Conservation (phyloP, 1,139 yeast genomes). For the Nakaseomyces glabratus region DNA sequence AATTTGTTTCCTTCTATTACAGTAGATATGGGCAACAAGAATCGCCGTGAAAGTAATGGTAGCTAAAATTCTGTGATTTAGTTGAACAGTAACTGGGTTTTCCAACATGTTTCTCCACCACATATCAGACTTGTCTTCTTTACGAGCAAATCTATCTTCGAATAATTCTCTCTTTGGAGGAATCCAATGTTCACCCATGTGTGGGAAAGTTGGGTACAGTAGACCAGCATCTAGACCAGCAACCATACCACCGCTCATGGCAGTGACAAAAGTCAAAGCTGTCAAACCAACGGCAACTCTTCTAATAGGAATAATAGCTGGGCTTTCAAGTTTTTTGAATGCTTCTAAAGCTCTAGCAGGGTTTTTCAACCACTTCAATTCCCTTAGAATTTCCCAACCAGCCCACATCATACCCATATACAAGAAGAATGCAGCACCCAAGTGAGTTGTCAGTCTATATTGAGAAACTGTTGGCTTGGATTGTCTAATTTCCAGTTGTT, state of each 20-base stretch:
- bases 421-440: constrained; percentile 85
- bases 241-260: constrained; percentile 95
- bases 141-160: constrained; percentile 64
- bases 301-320: constrained; percentile 52
- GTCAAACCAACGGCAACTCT: constrained; percentile 47
- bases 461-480: constrained; percentile 95
- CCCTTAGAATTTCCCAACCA: constrained; percentile 74
- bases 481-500: constrained; percentile 66
- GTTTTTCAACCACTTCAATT: constrained; percentile 55
- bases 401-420: constrained; percentile 88
- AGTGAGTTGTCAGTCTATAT: constrained; percentile 86
- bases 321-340: constrained; percentile 47
- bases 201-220: constrained; percentile 92
- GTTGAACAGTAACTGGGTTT: constrained; percentile 93
- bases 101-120: constrained; percentile 91
- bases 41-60: constrained; percentile 68
- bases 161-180: constrained; percentile 71
- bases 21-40: constrained; percentile 56
- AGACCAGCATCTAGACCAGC: constrained; percentile 98
- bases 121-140: constrained; percentile 58
- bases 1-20: constrained; percentile 44
- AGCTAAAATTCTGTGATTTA: constrained; percentile 83
- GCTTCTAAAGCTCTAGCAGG: constrained; percentile 46
- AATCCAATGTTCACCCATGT: constrained; percentile 73
- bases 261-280: constrained; percentile 70